Base-by-base conservation (phyloP, 768 basidiomycete genomes). In the Leucocoprinus birnbaumii region DNA sequence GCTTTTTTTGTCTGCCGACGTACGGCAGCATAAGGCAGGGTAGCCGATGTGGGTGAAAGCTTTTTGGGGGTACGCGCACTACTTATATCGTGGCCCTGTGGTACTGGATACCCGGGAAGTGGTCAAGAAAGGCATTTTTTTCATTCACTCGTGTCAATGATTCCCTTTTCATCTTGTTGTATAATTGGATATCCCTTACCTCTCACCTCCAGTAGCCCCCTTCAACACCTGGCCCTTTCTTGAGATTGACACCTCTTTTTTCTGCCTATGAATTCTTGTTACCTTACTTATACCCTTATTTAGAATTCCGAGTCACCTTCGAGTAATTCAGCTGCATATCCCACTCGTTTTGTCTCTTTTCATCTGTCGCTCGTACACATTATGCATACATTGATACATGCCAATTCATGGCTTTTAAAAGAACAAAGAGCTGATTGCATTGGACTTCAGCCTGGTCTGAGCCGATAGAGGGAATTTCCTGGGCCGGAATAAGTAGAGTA, bases 231-330 rank as follows among this genome's bases (percentile, higher is more conserved):
- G 6, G 38, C 16, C 38, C 16, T 31, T 31, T 31, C 31, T 31
- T 31, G 31, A 11, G 31, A n/a, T n/a, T 14, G 16, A 38, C 16
- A 31, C 45, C 34, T 50, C 38, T 25, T 24, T 52, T 16, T 40
- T 34, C 34, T 44, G 25, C 16, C 45, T 31, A 27, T n/a, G 13
- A 24, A 31, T 14, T 47, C 16, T 27, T 47, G 16, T 37, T 42
- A 50, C 41, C 21, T 34, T 53, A 58, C 51, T 53, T 46, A 58
- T 58, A 58, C 46, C 51, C 45, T 57, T 26, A 19, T n/a, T n/a
- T 38, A 38, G 4, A 38, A 38, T 38, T 42, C 44, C n/a, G n/a
- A n/a, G n/a, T n/a, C n/a, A n/a, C 44, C 38, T 41, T 48, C 46
- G 31, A 48, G n/a, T 58, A 38, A 54, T 47, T 47, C 24, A 38